A percentile compares a stretch with the other conserved stretches of the same genome.
Evolutionary conservation across 1,139 yeast species (phyloP).

Genomic region (Entelexis paramagnoliae): DNA sequence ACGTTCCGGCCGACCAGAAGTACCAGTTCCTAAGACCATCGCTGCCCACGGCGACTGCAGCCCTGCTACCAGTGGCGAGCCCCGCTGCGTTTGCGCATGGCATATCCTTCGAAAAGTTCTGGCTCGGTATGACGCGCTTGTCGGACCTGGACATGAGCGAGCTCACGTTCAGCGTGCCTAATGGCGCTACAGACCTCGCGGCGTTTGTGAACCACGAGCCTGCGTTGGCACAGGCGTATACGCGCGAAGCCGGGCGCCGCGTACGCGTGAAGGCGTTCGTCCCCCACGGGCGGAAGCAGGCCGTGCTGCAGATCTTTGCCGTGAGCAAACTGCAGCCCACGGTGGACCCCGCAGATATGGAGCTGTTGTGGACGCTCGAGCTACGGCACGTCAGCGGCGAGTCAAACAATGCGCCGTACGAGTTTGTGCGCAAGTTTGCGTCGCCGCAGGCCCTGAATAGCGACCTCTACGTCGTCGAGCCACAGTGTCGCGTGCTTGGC

Average conservation of each 20-base stretch:
- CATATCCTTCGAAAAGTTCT: slow-evolving; percentile 54
- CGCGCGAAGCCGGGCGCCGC: slow-evolving; percentile 34
- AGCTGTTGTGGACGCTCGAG: slow-evolving; percentile 68
- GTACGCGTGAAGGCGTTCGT: slow-evolving; percentile 73
- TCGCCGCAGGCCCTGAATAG: slow-evolving; percentile 56
- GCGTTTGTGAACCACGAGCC: slow-evolving; percentile 26
- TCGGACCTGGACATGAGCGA: slow-evolving; percentile 71
- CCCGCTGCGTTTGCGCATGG: slow-evolving; percentile 62
- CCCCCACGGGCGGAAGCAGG: slow-evolving; percentile 58
- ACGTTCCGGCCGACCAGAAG: slow-evolving; percentile 66
- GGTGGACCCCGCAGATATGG: slow-evolving; percentile 41
- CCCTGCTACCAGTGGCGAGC: slow-evolving; percentile 73
- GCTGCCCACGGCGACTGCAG: slow-evolving; percentile 63
- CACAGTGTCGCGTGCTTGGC: slow-evolving; percentile 59
- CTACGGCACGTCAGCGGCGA: slow-evolving; percentile 57
- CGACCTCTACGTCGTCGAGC: slow-evolving; percentile 74
- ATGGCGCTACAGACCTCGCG: slow-evolving; percentile 20
- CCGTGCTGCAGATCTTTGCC: slow-evolving; percentile 66
- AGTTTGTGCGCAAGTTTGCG: slow-evolving; percentile 65
- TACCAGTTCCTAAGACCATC: slow-evolving; percentile 70
- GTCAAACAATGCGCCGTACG: slow-evolving; percentile 38
- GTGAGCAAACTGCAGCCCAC: slow-evolving; percentile 56
- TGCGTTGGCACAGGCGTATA: slow-evolving; percentile 60
- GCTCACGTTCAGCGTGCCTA: slow-evolving; percentile 59
- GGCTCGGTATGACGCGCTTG: slow-evolving; percentile 64